Evolutionary conservation across 352 stramenopile genomes (phyloP), one percentile per base, ranked within the genome.

Genomic region (Globisporangium rhizosaccharum): DNA sequence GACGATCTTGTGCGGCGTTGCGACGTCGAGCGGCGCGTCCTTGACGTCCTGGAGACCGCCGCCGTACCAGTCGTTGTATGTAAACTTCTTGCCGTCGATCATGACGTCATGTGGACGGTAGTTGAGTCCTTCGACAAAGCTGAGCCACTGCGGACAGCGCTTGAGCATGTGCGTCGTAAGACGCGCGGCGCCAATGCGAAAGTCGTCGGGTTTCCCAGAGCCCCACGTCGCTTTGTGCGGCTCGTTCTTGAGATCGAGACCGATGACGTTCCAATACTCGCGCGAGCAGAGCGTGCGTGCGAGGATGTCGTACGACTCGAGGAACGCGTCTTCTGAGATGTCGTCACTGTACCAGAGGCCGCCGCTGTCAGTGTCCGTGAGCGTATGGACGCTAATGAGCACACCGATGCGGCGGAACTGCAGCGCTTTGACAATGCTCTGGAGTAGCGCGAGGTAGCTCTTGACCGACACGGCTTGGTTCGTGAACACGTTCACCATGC

Each of bases 241-340:
- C 54, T 87, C 77, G 49, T 87, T 87, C 68, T 85, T 87, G 30
- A 82, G 46, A 48, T 87, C 77, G 44, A 87, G 73, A 0, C 75
- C 75, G 30, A 85, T 70, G 30, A 36, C 30, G 51, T 77, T 77
- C 67, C 67, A 77, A 45, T 77, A 48, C n/a, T 48, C 42, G 17
- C n/a, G 6, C 7, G 53, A 83, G 70, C 70, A 77, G 0, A 77
- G 50, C 26, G 56, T 62, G 3, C 28, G 49, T 0, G 70, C 75
- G 14, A 77, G 28, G 11, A 71, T 62, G 48, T 75, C 70, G 45
- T 75, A 73, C 1, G 70, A n/a, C 15, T 59, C 61, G 8, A 77
- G n/a, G 39, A 77, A 85, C 23, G 82, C 61, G 33, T 73, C 61
- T 39, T 75, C 63, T 3, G 61, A 67, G 44, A 81, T 50, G 28